phyloP scores from a whole-genome alignment of 768 basidiomycete species.

The Gautieria morchelliformis region DNA sequence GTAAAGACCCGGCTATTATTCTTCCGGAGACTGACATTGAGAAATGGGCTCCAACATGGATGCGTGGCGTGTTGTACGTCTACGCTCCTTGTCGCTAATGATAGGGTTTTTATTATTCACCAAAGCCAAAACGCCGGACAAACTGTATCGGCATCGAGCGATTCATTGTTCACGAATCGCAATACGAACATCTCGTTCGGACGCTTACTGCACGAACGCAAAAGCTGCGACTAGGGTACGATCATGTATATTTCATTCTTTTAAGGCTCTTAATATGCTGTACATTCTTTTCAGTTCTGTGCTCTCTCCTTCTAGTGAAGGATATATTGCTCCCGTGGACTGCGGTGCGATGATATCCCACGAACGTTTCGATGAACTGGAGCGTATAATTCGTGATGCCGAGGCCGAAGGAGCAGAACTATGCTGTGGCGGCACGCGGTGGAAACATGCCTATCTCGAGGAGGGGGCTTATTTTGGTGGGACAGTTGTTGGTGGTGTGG shows the following conservation, averaged over 20 bases:
- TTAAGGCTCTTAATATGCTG: not conserved
- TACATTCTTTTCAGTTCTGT: slow-evolving; percentile 37
- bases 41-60: slow-evolving; percentile 71
- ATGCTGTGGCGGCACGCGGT: slow-evolving; percentile 53
- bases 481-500: slow-evolving; percentile 78
- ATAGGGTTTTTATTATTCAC: not conserved
- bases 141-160: slow-evolving; percentile 98
- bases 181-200: slow-evolving; percentile 67
- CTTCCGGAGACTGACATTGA: slow-evolving; percentile 77
- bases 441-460: slow-evolving; percentile 54
- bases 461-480: slow-evolving; percentile 79
- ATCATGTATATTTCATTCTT: not conserved
- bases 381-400: slow-evolving; percentile 62
- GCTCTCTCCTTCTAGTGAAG: slow-evolving; percentile 53
- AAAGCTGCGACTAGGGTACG: slow-evolving; percentile 53
- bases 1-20: slow-evolving; percentile 89
- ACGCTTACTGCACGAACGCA: slow-evolving; percentile 54
- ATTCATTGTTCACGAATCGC: slow-evolving; percentile 70
- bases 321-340: slow-evolving; percentile 67
- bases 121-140: slow-evolving; percentile 85
- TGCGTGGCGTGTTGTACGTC: slow-evolving; percentile 87
- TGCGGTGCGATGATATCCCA: slow-evolving; percentile 80
- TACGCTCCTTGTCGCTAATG: not conserved
- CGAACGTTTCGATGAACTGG: slow-evolving; percentile 59
- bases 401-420: slow-evolving; percentile 55